Percentiles rank a stretch among this genome's conserved stretches.
Evolutionary conservation across 768 basidiomycete genomes (phyloP).

Genomic region (Strobilomyces confusus): DNA sequence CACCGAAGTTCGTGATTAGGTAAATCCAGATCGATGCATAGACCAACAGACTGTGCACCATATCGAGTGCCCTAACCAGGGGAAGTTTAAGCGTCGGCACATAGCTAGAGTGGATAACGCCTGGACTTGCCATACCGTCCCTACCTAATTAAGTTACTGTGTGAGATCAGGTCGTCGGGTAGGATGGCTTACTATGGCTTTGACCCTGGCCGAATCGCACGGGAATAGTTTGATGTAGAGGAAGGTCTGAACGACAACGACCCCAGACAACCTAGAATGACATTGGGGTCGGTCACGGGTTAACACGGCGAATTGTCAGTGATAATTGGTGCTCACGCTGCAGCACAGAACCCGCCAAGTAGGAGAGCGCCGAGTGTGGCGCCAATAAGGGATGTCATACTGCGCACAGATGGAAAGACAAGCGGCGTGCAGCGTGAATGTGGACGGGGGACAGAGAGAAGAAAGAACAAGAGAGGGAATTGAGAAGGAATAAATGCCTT

Average conservation of each 20-base stretch:
- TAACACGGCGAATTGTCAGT: neutral
- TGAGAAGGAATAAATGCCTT: no score
- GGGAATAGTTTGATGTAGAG: constrained; percentile 31
- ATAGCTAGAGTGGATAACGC: neutral
- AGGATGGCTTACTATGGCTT: constrained; percentile 20
- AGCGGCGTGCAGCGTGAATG: neutral
- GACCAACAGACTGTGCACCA: constrained; percentile 39
- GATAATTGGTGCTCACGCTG: constrained; percentile 16
- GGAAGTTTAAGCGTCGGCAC: neutral
- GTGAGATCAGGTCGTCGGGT: neutral
- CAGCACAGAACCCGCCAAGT: constrained; percentile 29
- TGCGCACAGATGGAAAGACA: neutral
- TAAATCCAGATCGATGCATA: constrained; percentile 40
- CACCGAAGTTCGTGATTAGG: constrained; percentile 43
- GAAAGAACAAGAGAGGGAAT: neutral
- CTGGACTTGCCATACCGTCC: constrained; percentile 21
- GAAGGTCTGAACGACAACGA: constrained; percentile 25
- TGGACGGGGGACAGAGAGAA: neutral
- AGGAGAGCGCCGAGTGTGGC: constrained; percentile 29
- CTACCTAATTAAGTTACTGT: constrained; percentile 20
- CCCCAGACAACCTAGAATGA: constrained; percentile 25
- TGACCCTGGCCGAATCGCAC: constrained; percentile 16
- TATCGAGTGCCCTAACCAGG: constrained; percentile 31
- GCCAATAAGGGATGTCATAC: constrained; percentile 15
- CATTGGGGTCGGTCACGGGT: neutral